These are phyloP conservation scores for Asterophora parasitica DNA, from an alignment of 768 basidiomycete genomes.

Conservation along the genomic window DNA sequence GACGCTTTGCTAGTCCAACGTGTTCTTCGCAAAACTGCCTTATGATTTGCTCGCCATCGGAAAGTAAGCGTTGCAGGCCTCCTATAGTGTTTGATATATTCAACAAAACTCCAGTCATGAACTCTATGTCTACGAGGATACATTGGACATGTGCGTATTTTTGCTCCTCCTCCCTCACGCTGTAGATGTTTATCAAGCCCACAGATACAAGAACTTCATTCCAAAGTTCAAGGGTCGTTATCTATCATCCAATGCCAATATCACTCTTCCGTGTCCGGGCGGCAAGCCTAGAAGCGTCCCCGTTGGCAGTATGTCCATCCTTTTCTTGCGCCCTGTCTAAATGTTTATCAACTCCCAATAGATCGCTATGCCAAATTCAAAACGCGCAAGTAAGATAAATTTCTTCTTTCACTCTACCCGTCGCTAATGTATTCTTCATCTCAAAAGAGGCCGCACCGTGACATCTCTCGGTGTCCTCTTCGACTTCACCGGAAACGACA, in stretches of 20 bases:
- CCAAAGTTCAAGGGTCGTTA: constrained; percentile 65
- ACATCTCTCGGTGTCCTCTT: constrained; percentile 79
- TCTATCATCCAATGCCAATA: constrained; percentile 80
- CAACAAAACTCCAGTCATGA: constrained; percentile 80
- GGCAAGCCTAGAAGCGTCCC: constrained; percentile 31
- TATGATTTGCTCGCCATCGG: constrained; percentile 85
- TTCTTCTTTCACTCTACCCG: background rate
- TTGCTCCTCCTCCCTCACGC: background rate
- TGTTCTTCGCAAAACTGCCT: constrained; percentile 65
- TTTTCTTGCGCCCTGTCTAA: background rate
- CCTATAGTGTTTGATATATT: background rate
- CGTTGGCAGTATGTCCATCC: constrained; percentile 30
- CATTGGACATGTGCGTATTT: constrained; percentile 55
- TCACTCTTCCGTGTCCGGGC: constrained; percentile 54
- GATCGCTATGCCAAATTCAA: constrained; percentile 68
- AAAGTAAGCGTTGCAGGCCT: constrained; percentile 41
- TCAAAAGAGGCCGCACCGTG: constrained; percentile 56
- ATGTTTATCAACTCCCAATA: constrained; percentile 12
- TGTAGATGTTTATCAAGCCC: constrained; percentile 1
- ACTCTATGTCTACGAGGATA: constrained; percentile 64
- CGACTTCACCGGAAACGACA: constrained; percentile 68
- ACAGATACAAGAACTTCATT: constrained; percentile 60
- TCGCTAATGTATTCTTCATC: background rate
- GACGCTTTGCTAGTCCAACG: constrained; percentile 73
- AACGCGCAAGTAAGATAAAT: constrained; percentile 53